Evolutionary conservation across 2,329 filamentous ascomycete genomes (phyloP), one percentile per base, ranked within the genome.

Genomic region (Penicillium paneum): DNA sequence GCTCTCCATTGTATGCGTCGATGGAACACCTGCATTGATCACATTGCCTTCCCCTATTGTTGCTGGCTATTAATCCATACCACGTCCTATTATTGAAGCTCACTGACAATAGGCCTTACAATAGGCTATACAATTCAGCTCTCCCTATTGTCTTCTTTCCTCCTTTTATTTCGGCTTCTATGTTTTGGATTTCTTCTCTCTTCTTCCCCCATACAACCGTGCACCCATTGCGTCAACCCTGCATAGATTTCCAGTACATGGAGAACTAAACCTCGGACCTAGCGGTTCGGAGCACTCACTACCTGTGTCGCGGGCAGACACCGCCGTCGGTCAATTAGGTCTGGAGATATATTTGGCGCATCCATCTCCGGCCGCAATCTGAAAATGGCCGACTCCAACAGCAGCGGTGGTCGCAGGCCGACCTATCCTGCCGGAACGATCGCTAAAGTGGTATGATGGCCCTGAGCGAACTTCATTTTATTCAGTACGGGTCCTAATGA

Each of bases 381-480:
- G 54, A 70, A 64, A 46, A 69, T 72, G 64, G 61, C 66, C 46
- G 71, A 71, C 50, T 62, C 68, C 51, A 70, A 66, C 51, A 70
- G 65, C 29, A 62, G 65, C 45, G 56, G 64, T 51, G 62, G 59
- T 53, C 54, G 56, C 49, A 60, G 59, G 56, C 64, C 64, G 46
- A 61, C 64, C 50, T 69, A 68, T 52, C 68, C 68, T 56, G 63
- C 73, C 31, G 68, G 71, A 26, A 74, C 74, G 24, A 68, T 76
- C 55, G 71, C 73, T 28, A 74, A 74, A 65, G 54, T 76, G 66
- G 74, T 76, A 69, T 60, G 44, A 15, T 41, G 70, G 66, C 28
- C 50, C 32, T 36, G 19, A 24, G 7, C 8, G 5, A 38, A 44
- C 39, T 43, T 19, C 6, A 26, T 19, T 8, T 11, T 10, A 21